A percentile compares a stretch with the other conserved stretches of the same genome.
Conservation (phyloP, 139 green algal species). For the Deuterostichococcus epilithicus region DNA sequence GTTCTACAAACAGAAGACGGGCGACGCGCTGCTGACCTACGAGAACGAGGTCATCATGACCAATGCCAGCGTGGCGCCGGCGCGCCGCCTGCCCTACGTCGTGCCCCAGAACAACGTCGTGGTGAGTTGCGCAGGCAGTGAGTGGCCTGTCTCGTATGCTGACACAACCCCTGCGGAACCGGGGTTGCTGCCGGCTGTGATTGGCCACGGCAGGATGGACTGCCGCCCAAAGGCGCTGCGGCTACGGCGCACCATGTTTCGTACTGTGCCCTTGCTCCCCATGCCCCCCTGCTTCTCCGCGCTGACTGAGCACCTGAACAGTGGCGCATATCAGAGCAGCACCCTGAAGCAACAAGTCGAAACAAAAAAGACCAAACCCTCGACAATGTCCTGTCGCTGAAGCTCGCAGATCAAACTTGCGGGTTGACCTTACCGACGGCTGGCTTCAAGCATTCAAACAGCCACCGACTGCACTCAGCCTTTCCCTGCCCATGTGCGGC, state of each 20-base stretch:
- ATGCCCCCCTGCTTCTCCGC: too few species aligned
- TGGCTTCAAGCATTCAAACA: constrained; percentile 11
- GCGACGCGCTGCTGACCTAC: constrained; percentile 84
- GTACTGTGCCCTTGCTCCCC: too few species aligned
- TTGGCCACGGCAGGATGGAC: too few species aligned
- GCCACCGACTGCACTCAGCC: neutral
- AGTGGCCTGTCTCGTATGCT: neutral
- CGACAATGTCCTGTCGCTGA: too few species aligned
- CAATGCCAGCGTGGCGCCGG: constrained; percentile 59
- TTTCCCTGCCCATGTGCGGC: neutral
- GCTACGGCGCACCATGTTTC: too few species aligned
- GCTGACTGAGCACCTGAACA: too few species aligned
- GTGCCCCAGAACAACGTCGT: constrained; percentile 55
- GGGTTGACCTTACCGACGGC: constrained; percentile 55
- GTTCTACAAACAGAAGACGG: constrained; percentile 71
- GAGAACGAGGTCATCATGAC: constrained; percentile 87
- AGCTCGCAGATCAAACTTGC: too few species aligned
- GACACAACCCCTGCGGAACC: neutral
- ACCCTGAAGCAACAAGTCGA: too few species aligned
- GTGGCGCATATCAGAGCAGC: too few species aligned
- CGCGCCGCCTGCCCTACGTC: constrained; percentile 69
- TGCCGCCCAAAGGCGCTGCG: too few species aligned
- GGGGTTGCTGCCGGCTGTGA: too few species aligned
- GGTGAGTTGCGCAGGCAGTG: constrained; percentile 8
- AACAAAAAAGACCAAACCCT: too few species aligned